Conservation (phyloP, 352 stramenopile genomes). For the Phytopythium ostracodes region DNA sequence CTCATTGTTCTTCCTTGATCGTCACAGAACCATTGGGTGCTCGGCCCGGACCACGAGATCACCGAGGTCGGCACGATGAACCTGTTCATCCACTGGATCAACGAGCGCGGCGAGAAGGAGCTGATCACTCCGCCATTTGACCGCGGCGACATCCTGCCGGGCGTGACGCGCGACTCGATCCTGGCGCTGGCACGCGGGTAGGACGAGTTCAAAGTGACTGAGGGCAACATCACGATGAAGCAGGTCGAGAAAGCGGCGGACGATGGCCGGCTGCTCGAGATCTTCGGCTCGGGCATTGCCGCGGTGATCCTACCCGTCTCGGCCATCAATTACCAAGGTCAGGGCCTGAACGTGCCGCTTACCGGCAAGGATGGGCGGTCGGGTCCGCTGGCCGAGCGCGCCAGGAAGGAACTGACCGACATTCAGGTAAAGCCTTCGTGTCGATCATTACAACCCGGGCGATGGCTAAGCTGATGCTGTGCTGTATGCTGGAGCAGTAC, state of each 20-base stretch:
- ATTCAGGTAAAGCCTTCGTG: conserved; percentile 51
- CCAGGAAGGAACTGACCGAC: conserved; percentile 89
- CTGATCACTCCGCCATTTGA: conserved; percentile 95
- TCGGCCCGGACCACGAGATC: conserved; percentile 90
- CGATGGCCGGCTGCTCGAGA: conserved; percentile 90
- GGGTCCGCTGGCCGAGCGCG: conserved; percentile 80
- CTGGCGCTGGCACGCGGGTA: conserved; percentile 89
- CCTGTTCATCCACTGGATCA: conserved; percentile 96
- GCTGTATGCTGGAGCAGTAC: conserved; percentile 34
- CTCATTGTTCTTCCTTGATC: no score
- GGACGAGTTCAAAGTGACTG: conserved; percentile 93
- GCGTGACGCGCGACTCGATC: conserved; percentile 96
- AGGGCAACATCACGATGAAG: conserved; percentile 93
- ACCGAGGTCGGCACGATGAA: conserved; percentile 97
- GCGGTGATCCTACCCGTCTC: conserved; percentile 93
- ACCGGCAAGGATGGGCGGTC: conserved; percentile 77
- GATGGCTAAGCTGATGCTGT: background rate
- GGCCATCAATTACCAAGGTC: conserved; percentile 92
- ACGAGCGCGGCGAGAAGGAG: conserved; percentile 91
- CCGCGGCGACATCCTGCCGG: conserved; percentile 95
- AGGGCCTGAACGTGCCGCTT: conserved; percentile 90
- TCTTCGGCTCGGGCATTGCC: conserved; percentile 95
- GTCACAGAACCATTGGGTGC: conserved; percentile 95
- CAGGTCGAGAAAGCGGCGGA: conserved; percentile 91
- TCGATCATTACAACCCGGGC: background rate